Base-by-base conservation (phyloP, 2,329 filamentous ascomycete genomes). In the Clonostachys rosea region DNA sequence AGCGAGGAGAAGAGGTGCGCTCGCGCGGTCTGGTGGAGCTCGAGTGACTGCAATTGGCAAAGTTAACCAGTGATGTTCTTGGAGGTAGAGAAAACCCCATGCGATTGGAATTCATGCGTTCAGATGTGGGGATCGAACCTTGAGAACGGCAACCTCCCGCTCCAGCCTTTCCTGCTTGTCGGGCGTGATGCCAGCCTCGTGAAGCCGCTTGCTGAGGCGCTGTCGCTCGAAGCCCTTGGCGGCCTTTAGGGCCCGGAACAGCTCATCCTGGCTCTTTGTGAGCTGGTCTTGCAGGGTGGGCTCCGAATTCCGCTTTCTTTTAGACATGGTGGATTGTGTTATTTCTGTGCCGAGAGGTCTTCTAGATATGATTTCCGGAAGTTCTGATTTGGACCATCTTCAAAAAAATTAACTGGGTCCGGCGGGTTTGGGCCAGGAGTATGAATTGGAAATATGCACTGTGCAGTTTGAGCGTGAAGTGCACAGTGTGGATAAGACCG, bases 161-260 rank as follows among this genome's bases (percentile, higher is more conserved):
- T 88, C 79, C 34, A 91, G 67, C 17, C 86, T 73, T 49, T 71
- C 67, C 18, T 79, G 68, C 57, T 83, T 81, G 41, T 76, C 75
- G 9, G 66, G 53, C 3, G 65, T 60, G 14, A 67, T 56, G 45
- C 69, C 72, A 45, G 68, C 66, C 30, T 80, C 76, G 44, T 67
- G 73, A 13, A 79, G 63, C 40, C 76, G 70, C 62, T 81, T 85
- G 51, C 84, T 77, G 50, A 87, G 76, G 53, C 90, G 87, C 67
- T 92, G 89, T 42, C 87, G 78, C 70, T 92, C 88, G 59, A 89
- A 86, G 42, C 84, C 84, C 60, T 88, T 89, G 48, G 84, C 85
- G 11, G 76, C 72, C 64, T 90, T 90, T 50, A 92, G 73, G 1
- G 84, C 85, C 49, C 81, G 77, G 51, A 76, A 76, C 9, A 92